Percentiles rank a stretch among this genome's conserved stretches.
Evolutionary conservation across 2,329 filamentous ascomycete genomes (phyloP).

Genomic region (Hymenoscyphus infarciens): DNA sequence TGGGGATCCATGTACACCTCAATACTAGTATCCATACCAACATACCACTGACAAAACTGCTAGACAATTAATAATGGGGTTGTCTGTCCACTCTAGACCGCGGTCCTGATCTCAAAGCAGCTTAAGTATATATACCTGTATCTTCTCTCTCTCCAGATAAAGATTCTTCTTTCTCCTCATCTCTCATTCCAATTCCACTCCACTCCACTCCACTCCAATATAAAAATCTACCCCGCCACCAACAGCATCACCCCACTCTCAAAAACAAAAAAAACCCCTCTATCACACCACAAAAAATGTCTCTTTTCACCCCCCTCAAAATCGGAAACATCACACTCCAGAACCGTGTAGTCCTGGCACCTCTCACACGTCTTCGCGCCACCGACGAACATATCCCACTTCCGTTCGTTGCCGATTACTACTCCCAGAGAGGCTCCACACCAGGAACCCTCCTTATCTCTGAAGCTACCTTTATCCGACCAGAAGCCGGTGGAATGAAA

Average conservation of each 20-base stretch:
- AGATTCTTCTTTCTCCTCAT: not conserved
- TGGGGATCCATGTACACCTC: not conserved
- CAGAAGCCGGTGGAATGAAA: conserved; percentile 41
- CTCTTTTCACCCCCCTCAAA: conserved; percentile 44
- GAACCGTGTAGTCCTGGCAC: conserved; percentile 51
- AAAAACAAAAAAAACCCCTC: no score
- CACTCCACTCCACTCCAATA: not conserved
- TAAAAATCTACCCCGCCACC: not conserved
- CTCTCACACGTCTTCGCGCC: conserved; percentile 52
- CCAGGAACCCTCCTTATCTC: conserved; percentile 53
- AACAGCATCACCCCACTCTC: no score
- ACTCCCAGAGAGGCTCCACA: conserved; percentile 47
- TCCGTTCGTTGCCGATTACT: conserved; percentile 47
- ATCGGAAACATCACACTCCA: conserved; percentile 41
- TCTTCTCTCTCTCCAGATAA: not conserved
- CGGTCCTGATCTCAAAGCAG: not conserved
- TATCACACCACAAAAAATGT: not conserved
- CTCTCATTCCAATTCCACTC: no score
- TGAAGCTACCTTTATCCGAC: conserved; percentile 53
- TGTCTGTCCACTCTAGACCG: not conserved
- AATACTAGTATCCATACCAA: not conserved
- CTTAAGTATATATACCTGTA: not conserved
- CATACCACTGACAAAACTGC: not conserved
- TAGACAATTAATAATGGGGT: not conserved
- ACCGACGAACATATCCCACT: conserved; percentile 45